Evolutionary conservation across 805 yeast genomes (phyloP).

Genomic region (Pichia thaimueangensis): DNA sequence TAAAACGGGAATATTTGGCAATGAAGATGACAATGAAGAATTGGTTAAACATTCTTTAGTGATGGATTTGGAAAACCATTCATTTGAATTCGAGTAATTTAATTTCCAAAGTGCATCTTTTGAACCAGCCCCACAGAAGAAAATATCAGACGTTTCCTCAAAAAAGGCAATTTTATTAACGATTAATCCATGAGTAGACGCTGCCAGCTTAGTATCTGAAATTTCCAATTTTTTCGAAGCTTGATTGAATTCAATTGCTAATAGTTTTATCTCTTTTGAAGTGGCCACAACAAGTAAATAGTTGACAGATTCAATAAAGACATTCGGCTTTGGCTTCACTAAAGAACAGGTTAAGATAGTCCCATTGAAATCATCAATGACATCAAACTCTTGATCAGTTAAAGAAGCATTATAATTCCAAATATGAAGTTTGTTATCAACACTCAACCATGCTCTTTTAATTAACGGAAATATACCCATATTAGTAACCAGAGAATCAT

Average conservation of each 20-base stretch:
- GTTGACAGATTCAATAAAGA: constrained; percentile 73
- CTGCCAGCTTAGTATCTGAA: constrained; percentile 76
- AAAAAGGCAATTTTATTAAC: constrained; percentile 57
- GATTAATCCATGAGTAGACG: constrained; percentile 71
- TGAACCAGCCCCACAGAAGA: constrained; percentile 75
- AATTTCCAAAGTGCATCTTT: constrained; percentile 83
- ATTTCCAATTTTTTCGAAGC: constrained; percentile 49
- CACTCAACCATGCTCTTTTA: constrained; percentile 77
- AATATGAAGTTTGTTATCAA: constrained; percentile 72
- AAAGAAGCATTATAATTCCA: constrained; percentile 62
- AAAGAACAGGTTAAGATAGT: constrained; percentile 70
- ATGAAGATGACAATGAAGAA: constrained; percentile 46
- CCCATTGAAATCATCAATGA: constrained; percentile 76
- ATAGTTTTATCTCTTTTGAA: constrained; percentile 66
- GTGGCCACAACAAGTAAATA: constrained; percentile 74
- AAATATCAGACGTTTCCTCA: constrained; percentile 67
- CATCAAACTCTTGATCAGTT: constrained; percentile 54
- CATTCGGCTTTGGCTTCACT: constrained; percentile 74
- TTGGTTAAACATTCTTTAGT: constrained; percentile 78
- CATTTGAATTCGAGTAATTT: constrained; percentile 72
- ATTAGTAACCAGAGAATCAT: constrained; percentile 43
- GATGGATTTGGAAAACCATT: constrained; percentile 82
- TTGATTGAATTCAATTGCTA: constrained; percentile 53
- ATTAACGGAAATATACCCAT: constrained; percentile 83
- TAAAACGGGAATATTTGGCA: constrained; percentile 36